Evolutionary conservation across 257 asterid species (phyloP), one percentile per base, ranked within the genome.

Genomic region (Striga asiatica): DNA sequence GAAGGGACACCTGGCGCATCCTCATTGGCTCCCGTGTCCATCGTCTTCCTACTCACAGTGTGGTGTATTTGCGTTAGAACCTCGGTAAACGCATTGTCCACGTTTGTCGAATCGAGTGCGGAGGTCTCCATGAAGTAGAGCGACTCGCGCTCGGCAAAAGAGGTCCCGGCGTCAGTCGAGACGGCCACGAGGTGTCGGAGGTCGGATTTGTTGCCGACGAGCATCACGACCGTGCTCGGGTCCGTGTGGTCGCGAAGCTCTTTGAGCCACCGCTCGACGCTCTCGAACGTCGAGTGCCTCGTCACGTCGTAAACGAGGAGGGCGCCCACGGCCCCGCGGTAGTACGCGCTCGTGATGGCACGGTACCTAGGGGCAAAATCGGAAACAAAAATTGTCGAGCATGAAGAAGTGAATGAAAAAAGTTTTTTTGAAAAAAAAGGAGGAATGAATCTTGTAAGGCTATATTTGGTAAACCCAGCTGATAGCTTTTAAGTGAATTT

Each of bases 81-180:
- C 69, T 85, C 91, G 0, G 91, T 60, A 68, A 85, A 85, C 8
- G 95, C 93, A 60, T 48, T 76, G 0, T 85, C 94, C 0, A 85
- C 95, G 34, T 85, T 85, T 7, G 85, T 80, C 11, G 95, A 61
- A 22, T 82, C 95, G 1, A 85, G 80, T 7, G 95, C 95, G 1
- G 95, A 86, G 13, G 95, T 86, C 64, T 86, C 95, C 91, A 80
- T 82, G 74, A 80, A 86, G 78, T 80, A 86, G 24, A 86, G 89
- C 0, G 95, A 80, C 61, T 86, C 94, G 66, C 65, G 80, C 71
- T 86, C 94, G 0, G 95, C 78, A n/a, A 82, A 80, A 0, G 84
- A 78, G 25, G 85, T 83, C 27, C 85, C 94, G 0, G 80, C 91
- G 27, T 86, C 94, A 2, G 88, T 71, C 9, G 81, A 61, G 56